Conservation (phyloP, 176 grass and related monocot species). For the Elaeis guineensis region DNA sequence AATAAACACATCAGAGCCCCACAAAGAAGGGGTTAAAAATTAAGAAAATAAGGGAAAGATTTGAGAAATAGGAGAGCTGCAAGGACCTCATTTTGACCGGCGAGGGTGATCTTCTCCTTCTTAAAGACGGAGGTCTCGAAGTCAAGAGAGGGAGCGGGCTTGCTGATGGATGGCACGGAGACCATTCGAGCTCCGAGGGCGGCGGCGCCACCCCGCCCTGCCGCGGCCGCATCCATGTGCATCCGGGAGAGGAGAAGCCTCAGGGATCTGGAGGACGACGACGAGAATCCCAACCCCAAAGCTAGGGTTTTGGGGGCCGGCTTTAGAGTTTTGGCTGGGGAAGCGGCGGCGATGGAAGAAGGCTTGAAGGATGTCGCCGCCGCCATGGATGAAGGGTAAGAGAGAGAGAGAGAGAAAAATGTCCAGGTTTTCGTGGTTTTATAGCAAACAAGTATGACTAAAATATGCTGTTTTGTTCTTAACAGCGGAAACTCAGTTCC, state of each 20-base stretch:
- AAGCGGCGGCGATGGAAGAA: too few species aligned
- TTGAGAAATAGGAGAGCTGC: background rate
- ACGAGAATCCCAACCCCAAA: background rate
- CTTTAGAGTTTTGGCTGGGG: too few species aligned
- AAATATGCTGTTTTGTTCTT: too few species aligned
- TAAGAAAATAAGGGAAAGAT: background rate
- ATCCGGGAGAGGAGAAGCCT: constrained; percentile 7
- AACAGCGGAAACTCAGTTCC: too few species aligned
- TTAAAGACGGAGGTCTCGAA: constrained; percentile 68
- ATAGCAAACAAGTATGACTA: too few species aligned
- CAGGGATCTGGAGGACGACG: constrained; percentile 10
- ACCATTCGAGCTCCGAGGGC: constrained; percentile 39
- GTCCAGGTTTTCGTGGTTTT: too few species aligned
- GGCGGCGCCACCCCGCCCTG: constrained; percentile 1
- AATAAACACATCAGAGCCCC: background rate
- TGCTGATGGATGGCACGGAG: constrained; percentile 30
- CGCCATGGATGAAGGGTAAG: too few species aligned
- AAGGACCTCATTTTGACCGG: constrained; percentile 71
- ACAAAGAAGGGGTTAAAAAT: background rate
- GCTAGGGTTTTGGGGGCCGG: background rate
- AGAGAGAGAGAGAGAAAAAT: fast-evolving
- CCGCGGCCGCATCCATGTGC: constrained; percentile 2
- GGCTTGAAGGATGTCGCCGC: too few species aligned
- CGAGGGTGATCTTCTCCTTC: constrained; percentile 95
- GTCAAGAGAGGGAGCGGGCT: constrained; percentile 46